A percentile compares a stretch with the other conserved stretches of the same genome.
phyloP scores from a whole-genome alignment of 768 basidiomycete genomes.

The Xanthoconium stramineum region DNA sequence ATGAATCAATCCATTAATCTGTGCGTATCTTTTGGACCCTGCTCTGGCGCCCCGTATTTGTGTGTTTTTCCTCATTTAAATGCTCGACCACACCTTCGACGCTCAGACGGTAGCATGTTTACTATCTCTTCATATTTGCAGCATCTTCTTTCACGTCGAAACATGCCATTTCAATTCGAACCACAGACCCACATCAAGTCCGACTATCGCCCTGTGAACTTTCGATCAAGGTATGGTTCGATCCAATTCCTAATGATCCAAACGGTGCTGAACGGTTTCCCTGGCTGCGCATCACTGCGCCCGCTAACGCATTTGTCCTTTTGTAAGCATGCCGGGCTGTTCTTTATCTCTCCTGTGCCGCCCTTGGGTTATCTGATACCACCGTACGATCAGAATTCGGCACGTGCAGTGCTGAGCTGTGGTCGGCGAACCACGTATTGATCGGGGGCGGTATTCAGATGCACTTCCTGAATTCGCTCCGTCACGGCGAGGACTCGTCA shows the following conservation, averaged over 20 bases:
- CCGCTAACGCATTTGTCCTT: constrained; percentile 4
- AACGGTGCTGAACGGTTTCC: constrained; percentile 1
- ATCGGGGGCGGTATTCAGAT: constrained; percentile 24
- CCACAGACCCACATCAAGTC: constrained; percentile 18
- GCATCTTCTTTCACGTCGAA: constrained; percentile 6
- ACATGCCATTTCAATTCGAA: constrained; percentile 7
- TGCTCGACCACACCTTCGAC: background rate
- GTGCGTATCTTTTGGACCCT: constrained; percentile 3
- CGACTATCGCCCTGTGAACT: constrained; percentile 15
- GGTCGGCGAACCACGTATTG: constrained; percentile 24
- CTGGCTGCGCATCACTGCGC: constrained; percentile 24
- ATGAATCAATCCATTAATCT: background rate
- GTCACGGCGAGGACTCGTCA: constrained; percentile 19
- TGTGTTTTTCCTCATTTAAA: background rate
- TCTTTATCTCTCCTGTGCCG: constrained; percentile 8
- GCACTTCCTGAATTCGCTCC: constrained; percentile 14
- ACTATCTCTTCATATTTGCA: background rate
- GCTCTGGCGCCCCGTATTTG: background rate
- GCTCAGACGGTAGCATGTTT: background rate
- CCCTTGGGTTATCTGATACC: constrained; percentile 20
- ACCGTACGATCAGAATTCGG: background rate
- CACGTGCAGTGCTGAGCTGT: constrained; percentile 25
- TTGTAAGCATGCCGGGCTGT: constrained; percentile 3
- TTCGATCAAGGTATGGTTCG: constrained; percentile 19
- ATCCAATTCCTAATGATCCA: constrained; percentile 3